Percentiles rank a stretch among this genome's conserved stretches.
Evolutionary conservation across 106 monocot genomes (phyloP).

Genomic region (Chionographis japonica): DNA sequence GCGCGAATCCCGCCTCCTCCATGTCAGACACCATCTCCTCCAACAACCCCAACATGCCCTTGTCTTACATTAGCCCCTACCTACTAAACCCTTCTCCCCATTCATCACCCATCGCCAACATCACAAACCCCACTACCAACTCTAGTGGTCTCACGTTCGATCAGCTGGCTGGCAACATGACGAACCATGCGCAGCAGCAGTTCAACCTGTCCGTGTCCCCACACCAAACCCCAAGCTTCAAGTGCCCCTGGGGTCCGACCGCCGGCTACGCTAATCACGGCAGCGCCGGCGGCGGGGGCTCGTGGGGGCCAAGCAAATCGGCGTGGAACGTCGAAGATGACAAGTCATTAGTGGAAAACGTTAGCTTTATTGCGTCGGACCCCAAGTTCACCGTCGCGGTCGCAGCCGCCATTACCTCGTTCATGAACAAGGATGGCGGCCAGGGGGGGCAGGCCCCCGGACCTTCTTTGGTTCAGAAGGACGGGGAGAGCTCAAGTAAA

Average conservation of each 20-base stretch:
- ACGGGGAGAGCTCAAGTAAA: constrained; percentile 16
- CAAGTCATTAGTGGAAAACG: background rate
- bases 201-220: constrained; percentile 3
- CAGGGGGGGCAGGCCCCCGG: background rate
- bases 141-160: background rate
- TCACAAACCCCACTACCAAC: background rate
- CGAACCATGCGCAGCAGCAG: background rate
- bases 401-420: constrained; percentile 10
- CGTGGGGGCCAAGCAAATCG: background rate
- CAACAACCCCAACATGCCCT: background rate
- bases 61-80: constrained; percentile 29
- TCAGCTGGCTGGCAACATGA: background rate
- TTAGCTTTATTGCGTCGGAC: constrained; percentile 1
- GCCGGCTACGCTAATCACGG: background rate
- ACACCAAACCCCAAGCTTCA: background rate
- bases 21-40: background rate
- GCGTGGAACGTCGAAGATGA: constrained; percentile 6
- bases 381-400: constrained; percentile 12
- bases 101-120: background rate
- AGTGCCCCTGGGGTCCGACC: constrained; percentile 14
- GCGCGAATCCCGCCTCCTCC: constrained; percentile 12
- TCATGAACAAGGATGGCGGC: constrained; percentile 10
- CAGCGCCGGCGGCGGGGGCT: background rate
- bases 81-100: constrained; percentile 16
- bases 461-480: constrained; percentile 1